Evolutionary conservation across 257 asterid species (phyloP).

Genomic region (Orobanche coerulescens): DNA sequence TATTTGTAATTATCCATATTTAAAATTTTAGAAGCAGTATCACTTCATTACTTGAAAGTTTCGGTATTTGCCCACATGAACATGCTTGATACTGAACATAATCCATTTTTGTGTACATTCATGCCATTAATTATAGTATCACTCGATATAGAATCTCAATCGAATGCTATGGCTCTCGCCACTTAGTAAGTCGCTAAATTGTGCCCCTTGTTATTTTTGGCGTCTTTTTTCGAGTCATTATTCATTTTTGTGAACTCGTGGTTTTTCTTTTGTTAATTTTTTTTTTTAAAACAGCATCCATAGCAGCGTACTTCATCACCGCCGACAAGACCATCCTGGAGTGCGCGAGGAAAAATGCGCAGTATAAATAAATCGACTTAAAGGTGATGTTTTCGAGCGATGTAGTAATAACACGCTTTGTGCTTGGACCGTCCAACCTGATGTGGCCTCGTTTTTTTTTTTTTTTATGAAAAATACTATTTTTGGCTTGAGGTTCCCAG

Average conservation of each 20-base stretch:
- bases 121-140: neutral
- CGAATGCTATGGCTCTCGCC: neutral
- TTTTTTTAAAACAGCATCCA: constrained; percentile 48
- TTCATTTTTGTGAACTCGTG: neutral
- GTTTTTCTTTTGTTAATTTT: neutral
- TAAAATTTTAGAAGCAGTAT: neutral
- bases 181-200: neutral
- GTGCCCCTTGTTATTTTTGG: neutral
- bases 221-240: neutral
- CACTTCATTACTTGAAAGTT: neutral
- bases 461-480: neutral
- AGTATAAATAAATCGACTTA: constrained; percentile 40
- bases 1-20: neutral
- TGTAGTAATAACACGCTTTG: neutral
- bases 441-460: neutral
- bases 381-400: neutral
- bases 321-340: constrained; percentile 77
- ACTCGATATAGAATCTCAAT: neutral
- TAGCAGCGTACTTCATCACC: constrained; percentile 77
- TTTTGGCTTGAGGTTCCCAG: constrained; percentile 1
- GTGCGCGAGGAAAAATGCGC: constrained; percentile 65
- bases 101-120: neutral
- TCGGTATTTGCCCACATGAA: neutral
- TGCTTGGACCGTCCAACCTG: neutral
- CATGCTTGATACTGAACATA: neutral